A percentile compares a stretch with the other conserved stretches of the same genome.
These are phyloP conservation scores for Leccinum pallidistipes DNA, from an alignment of 1,284 basidiomycete species.

Conservation along the genomic window DNA sequence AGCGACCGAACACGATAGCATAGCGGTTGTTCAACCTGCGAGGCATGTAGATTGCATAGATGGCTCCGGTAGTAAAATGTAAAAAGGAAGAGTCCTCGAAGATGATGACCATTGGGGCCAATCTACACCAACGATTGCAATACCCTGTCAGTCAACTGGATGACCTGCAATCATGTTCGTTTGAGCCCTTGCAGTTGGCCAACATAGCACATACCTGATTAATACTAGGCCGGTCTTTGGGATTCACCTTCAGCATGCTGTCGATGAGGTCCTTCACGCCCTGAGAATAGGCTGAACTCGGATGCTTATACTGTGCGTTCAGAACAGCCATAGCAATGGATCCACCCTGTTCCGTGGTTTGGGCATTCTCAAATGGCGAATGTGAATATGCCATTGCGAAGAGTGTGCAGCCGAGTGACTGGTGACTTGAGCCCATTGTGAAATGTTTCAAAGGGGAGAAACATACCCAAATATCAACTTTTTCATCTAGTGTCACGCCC, in stretches of 20 bases:
- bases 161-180: conserved; percentile 50
- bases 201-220: conserved; percentile 59
- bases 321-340: conserved; percentile 95
- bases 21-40: not conserved
- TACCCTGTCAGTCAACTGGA: conserved; percentile 66
- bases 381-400: conserved; percentile 91
- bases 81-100: conserved; percentile 8
- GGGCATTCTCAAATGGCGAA: conserved; percentile 89
- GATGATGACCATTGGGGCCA: not conserved
- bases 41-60: conserved; percentile 11
- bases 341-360: conserved; percentile 84
- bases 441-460: not conserved
- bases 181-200: not conserved
- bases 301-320: conserved; percentile 89
- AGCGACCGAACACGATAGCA: conserved; percentile 7
- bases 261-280: conserved; percentile 82
- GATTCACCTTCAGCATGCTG: conserved; percentile 79
- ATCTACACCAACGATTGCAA: conserved; percentile 54
- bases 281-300: conserved; percentile 77
- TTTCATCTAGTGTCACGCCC: conserved; percentile 83
- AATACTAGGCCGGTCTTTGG: conserved; percentile 80
- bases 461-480: conserved; percentile 93
- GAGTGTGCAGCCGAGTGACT: conserved; percentile 92
- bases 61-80: conserved; percentile 11
- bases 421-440: conserved; percentile 5